Evolutionary conservation across 345 rosid species (phyloP).

Genomic region (Punica granatum): DNA sequence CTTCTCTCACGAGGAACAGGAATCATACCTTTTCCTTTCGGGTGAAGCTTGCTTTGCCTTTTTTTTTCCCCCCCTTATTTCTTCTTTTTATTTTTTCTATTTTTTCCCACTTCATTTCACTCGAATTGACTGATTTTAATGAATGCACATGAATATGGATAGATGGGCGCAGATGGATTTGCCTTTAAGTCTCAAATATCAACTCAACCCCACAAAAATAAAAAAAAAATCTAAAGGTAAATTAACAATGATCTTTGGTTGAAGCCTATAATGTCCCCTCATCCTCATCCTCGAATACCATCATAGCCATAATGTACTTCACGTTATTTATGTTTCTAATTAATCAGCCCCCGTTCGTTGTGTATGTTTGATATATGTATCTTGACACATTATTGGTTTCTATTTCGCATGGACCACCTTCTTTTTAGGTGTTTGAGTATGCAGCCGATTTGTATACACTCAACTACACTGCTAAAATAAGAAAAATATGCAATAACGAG

Average conservation of each 20-base stretch:
- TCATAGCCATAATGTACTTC: neutral
- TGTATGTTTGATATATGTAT: no score
- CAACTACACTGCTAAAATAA: no score
- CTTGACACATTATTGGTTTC: no score
- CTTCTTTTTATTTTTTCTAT: neutral
- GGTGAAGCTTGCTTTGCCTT: conserved; percentile 25
- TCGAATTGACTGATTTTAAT: conserved; percentile 15
- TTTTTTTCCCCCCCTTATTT: conserved; percentile 25
- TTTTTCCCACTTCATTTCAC: neutral
- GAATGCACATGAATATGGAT: conserved; percentile 49
- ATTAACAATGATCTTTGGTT: no score
- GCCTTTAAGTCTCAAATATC: conserved; percentile 21
- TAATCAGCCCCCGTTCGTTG: no score
- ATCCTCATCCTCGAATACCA: neutral
- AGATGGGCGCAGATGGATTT: conserved; percentile 30
- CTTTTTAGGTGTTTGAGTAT: no score
- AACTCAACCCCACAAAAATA: neutral
- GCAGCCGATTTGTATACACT: no score
- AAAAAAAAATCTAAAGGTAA: neutral
- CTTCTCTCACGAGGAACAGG: conserved; percentile 36
- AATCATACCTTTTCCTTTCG: conserved; percentile 33
- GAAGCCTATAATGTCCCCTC: neutral
- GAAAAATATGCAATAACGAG: no score
- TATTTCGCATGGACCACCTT: no score
- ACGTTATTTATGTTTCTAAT: neutral